phyloP scores from a whole-genome alignment of 2,329 filamentous ascomycete species.

The Acrocalymma vagum region DNA sequence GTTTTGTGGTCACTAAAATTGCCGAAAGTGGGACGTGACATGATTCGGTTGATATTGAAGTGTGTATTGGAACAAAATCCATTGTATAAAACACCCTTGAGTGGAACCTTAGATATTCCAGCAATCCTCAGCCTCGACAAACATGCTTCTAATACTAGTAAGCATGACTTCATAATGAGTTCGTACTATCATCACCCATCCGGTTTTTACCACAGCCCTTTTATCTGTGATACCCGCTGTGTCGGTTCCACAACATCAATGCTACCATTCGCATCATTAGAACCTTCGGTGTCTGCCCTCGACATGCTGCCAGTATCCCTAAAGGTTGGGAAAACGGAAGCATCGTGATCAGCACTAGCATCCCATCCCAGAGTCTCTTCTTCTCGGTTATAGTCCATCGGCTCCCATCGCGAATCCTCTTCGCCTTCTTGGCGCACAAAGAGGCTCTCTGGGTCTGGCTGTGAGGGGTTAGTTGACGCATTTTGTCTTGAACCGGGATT shows the following conservation, averaged over 20 bases:
- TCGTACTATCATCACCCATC: too few species aligned
- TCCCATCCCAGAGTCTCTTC: constrained; percentile 79
- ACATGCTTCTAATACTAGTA: too few species aligned
- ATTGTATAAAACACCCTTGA: too few species aligned
- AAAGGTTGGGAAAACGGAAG: constrained; percentile 53
- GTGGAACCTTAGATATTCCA: too few species aligned
- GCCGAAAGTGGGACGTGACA: too few species aligned
- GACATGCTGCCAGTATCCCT: constrained; percentile 49
- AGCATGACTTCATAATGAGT: too few species aligned
- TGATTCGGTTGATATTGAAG: too few species aligned
- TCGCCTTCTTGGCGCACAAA: constrained; percentile 75
- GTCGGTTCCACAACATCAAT: constrained; percentile 70
- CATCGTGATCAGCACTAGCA: constrained; percentile 64
- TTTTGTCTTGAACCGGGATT: constrained; percentile 37
- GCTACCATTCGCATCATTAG: constrained; percentile 38
- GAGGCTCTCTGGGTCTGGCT: constrained; percentile 71
- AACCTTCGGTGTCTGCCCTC: constrained; percentile 32
- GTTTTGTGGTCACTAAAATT: constrained; percentile 31
- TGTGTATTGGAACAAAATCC: too few species aligned
- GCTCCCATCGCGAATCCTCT: constrained; percentile 75
- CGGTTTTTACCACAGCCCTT: constrained; percentile 48
- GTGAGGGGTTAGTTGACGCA: constrained; percentile 37
- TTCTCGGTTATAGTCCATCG: constrained; percentile 71
- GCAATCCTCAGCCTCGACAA: too few species aligned
- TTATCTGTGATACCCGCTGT: constrained; percentile 72